These are phyloP conservation scores for Neodidymelliopsis sp. DNA, from an alignment of 2,329 filamentous ascomycete genomes.

Conservation along the genomic window DNA sequence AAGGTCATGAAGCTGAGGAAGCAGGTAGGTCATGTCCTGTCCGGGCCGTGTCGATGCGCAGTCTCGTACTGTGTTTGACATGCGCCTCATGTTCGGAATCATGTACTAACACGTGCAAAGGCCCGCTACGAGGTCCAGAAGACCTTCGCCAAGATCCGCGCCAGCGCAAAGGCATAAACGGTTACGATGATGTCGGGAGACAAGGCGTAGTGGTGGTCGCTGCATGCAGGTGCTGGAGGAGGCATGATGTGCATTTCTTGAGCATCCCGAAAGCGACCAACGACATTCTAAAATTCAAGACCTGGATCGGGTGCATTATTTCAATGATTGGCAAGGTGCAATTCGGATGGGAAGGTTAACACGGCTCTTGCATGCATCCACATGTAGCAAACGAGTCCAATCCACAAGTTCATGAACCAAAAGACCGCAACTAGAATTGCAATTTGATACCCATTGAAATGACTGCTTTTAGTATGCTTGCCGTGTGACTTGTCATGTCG, in stretches of 20 bases:
- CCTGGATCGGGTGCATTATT: constrained; percentile 47
- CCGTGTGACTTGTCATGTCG: too few relatives aligned
- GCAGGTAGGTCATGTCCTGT: constrained; percentile 70
- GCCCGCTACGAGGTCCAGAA: constrained; percentile 96
- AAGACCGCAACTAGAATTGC: constrained; percentile 44
- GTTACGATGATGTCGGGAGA: constrained; percentile 39
- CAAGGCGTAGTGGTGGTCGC: constrained; percentile 37
- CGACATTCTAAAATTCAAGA: constrained; percentile 51
- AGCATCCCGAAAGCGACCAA: constrained; percentile 48
- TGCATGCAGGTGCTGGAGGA: constrained; percentile 43
- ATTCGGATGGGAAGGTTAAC: constrained; percentile 51
- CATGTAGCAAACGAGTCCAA: constrained; percentile 51
- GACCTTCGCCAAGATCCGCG: constrained; percentile 84
- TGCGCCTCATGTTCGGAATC: constrained; percentile 7
- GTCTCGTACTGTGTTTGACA: neutral
- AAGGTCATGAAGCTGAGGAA: constrained; percentile 99
- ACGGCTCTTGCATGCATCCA: constrained; percentile 50
- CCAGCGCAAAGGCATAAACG: constrained; percentile 50
- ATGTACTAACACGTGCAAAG: constrained; percentile 51
- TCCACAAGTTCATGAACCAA: constrained; percentile 50
- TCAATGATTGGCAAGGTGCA: constrained; percentile 50
- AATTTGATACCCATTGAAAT: constrained; percentile 44
- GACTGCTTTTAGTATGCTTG: neutral
- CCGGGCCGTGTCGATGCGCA: constrained; percentile 2
- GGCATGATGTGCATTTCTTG: constrained; percentile 49